Evolutionary conservation across 2,329 filamentous ascomycete genomes (phyloP).

Genomic region (Monilinia polystroma): DNA sequence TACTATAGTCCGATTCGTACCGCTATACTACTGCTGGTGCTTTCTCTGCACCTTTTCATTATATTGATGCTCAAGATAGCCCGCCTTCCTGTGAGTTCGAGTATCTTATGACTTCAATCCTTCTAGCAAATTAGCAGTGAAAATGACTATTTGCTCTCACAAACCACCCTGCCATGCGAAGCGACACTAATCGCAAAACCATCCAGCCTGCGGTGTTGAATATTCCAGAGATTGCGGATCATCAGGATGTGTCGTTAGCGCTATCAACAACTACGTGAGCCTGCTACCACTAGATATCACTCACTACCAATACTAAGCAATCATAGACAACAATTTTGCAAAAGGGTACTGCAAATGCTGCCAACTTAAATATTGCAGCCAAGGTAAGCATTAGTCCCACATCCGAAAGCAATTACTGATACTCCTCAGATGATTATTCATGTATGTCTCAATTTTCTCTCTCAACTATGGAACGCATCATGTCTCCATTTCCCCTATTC

Average conservation of each 20-base stretch:
- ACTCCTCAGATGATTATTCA: conserved; percentile 35
- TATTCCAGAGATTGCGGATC: conserved; percentile 60
- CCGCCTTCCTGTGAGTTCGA: conserved; percentile 47
- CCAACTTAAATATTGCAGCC: conserved; percentile 56
- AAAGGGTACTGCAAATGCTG: conserved; percentile 43
- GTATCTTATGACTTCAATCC: not conserved
- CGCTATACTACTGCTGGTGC: conserved; percentile 62
- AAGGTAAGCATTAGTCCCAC: conserved; percentile 43
- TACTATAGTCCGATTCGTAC: conserved; percentile 51
- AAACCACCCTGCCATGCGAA: not conserved
- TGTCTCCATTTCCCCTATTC: conserved; percentile 15
- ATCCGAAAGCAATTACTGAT: conserved; percentile 14
- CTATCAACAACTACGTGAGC: conserved; percentile 37
- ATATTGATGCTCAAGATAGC: conserved; percentile 64
- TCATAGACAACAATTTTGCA: conserved; percentile 31
- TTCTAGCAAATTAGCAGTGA: not conserved
- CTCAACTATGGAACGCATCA: conserved; percentile 9
- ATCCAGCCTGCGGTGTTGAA: conserved; percentile 52
- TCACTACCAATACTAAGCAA: conserved; percentile 12
- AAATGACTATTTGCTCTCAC: not conserved
- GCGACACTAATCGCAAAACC: not conserved
- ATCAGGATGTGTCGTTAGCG: conserved; percentile 57
- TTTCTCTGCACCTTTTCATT: conserved; percentile 64
- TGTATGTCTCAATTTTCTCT: conserved; percentile 37
- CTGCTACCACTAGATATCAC: too few relatives aligned